Conservation (phyloP, 176 grass and related monocot genomes). For the Tillandsia fasciculata region DNA sequence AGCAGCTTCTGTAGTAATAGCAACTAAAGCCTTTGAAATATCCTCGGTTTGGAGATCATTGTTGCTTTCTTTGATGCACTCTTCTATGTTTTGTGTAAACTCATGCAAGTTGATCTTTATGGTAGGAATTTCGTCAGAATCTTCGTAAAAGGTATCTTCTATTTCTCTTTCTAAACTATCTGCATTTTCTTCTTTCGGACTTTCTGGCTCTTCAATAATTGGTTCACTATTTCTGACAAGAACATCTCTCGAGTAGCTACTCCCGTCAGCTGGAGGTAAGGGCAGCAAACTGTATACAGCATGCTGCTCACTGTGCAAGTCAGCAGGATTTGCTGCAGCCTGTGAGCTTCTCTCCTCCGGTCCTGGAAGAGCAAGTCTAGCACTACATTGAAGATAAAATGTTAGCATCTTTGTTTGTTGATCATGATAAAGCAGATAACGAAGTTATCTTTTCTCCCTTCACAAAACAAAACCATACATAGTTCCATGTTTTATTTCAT, state of each 20-base stretch:
- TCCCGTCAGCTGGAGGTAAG: constrained; percentile 26
- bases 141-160: constrained; percentile 51
- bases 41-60: constrained; percentile 47
- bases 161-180: constrained; percentile 43
- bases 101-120: constrained; percentile 78
- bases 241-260: constrained; percentile 20
- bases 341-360: constrained; percentile 47
- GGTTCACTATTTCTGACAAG: constrained; percentile 42
- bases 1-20: constrained; percentile 53
- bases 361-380: constrained; percentile 73
- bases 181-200: constrained; percentile 43
- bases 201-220: constrained; percentile 85
- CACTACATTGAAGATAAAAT: constrained; percentile 34
- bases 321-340: constrained; percentile 25
- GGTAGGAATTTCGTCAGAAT: constrained; percentile 74
- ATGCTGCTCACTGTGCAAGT: constrained; percentile 27
- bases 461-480: no score
- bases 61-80: constrained; percentile 57
- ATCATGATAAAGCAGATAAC: no score
- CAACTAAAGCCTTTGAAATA: constrained; percentile 76
- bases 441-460: no score
- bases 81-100: constrained; percentile 68
- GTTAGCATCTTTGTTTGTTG: neutral
- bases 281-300: constrained; percentile 10
- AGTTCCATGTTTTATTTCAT: no score